Evolutionary conservation across 352 stramenopile species (phyloP), one percentile per base, ranked within the genome.

Genomic region (Phytophthora europaea): DNA sequence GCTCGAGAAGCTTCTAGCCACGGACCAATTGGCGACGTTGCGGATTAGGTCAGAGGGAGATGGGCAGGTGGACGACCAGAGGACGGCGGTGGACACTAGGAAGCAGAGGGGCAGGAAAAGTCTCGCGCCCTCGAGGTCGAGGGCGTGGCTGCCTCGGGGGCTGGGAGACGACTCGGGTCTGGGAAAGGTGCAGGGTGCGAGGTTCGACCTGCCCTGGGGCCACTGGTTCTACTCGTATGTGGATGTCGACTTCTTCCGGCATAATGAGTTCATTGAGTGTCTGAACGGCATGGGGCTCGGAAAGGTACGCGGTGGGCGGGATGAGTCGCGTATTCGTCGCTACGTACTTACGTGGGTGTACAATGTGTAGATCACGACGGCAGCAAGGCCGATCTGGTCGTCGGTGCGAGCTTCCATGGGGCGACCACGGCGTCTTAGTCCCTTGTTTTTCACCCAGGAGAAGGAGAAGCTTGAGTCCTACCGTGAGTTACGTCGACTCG

Each of bases 231-330:
- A 90, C 52, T 88, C 82, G 55, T 89, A 77, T 56, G 59, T 85
- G 28, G 85, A 94, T 72, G 66, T 73, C 12, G 84, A 89, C 22
- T 96, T 92, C 65, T 93, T 94, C 67, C 31, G 20, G n/a, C 80
- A 94, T 54, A 93, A 93, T 31, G 87, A 94, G 74, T 94, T 96
- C 53, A 57, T 91, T 12, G 80, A 92, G 23, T 94, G 87, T 70
- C 75, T 96, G 4, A 64, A 79, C 26, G 76, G 72, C 40, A 93
- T 94, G 81, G 81, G 82, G 6, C 84, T 94, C 2, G 84, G 67
- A 12, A 88, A 94, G 55, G 82, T 93, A 65, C 22, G 52, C n/a
- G 4, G 52, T 1, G 47, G 8, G 6, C n/a, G 18, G 43, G n/a
- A 23, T 8, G n/a, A 51, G 43, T 3, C 13, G 12, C 48, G 20